These are phyloP conservation scores for Colletotrichum brevisporum DNA, from an alignment of 2,329 filamentous ascomycete species.

Conservation along the genomic window DNA sequence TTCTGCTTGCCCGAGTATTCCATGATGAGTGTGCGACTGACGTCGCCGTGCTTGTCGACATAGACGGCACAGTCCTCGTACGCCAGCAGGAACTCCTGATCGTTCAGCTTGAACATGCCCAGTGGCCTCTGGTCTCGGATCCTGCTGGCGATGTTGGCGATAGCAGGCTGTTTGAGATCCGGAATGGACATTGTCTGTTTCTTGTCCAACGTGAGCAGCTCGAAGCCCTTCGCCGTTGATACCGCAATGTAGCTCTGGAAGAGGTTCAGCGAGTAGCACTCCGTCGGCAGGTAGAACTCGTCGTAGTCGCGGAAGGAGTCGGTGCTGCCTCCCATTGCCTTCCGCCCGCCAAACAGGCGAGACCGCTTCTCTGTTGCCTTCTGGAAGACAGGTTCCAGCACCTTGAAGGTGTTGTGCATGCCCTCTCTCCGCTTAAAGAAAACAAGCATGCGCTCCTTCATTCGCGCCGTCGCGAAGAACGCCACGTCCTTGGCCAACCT, in stretches of 20 bases:
- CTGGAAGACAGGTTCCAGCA: constrained; percentile 94
- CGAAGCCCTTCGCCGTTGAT: constrained; percentile 90
- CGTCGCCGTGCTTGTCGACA: constrained; percentile 97
- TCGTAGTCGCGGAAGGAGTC: constrained; percentile 99
- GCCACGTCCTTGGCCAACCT: constrained; percentile 93
- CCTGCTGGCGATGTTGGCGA: constrained; percentile 86
- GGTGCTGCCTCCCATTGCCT: constrained; percentile 77
- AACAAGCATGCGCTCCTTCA: constrained; percentile 95
- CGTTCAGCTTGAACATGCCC: constrained; percentile 95
- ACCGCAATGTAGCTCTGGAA: constrained; percentile 97
- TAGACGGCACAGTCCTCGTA: constrained; percentile 98
- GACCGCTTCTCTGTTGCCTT: constrained; percentile 89
- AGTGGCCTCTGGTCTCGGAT: constrained; percentile 88
- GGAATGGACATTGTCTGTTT: constrained; percentile 96
- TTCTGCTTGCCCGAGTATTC: constrained; percentile 94
- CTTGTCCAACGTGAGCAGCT: constrained; percentile 96
- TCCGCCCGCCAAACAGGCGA: constrained; percentile 74
- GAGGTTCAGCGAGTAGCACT: constrained; percentile 95
- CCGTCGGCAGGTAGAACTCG: constrained; percentile 97
- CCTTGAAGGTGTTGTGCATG: constrained; percentile 94
- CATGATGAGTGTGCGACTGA: constrained; percentile 95
- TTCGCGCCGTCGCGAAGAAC: constrained; percentile 94
- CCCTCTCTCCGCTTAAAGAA: constrained; percentile 98
- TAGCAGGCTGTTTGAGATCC: constrained; percentile 82
- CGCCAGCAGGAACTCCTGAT: constrained; percentile 91